Evolutionary conservation across 768 basidiomycete genomes (phyloP), one percentile per base, ranked within the genome.

Genomic region (Leccinum barrowsii): DNA sequence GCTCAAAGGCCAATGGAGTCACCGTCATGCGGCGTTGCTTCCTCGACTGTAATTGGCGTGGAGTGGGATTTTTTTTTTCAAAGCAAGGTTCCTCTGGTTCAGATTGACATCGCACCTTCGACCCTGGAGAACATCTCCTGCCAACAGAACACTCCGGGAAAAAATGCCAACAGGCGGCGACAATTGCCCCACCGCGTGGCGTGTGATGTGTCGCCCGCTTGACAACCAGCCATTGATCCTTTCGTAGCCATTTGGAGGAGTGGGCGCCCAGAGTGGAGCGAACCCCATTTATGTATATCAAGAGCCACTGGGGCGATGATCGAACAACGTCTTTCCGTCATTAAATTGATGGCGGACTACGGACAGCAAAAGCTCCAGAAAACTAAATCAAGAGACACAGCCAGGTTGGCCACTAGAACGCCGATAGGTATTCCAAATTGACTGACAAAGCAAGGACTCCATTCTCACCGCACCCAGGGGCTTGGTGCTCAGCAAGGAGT

Each of bases 1-100:
- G 47, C 34, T 21, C 24, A 28, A 19, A 53, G 42, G 46, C 32
- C 7, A 54, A 19, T 42, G 5, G 42, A 42, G n/a, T 42, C 42
- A 19, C 42, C 61, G 53, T 56, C 60, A 60, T 58, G 11, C 54
- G 48, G 60, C 57, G 42, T 49, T 40, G 54, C 52, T 44, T 52
- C 52, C 48, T n/a, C 42, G 5, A 21, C 19, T 30, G 22, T 40
- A 24, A 32, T 49, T 42, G n/a, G 49, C 32, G 2, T 22, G 54
- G 37, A 50, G 32, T 30, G 13, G 19, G 28, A 15, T 57, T 58
- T 40, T 57, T 56, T 24, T 10, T 56, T 24, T 7, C 48, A 10
- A 12, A 50, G 44, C 17, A 3, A 42, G n/a, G 7, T 15, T 34
- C n/a, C 5, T 46, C 35, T 6, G 24, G 21, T 26, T 24, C 50